Evolutionary conservation across 2,329 filamentous ascomycete species (phyloP), one percentile per base, ranked within the genome.

Genomic region (Claviceps paspali): DNA sequence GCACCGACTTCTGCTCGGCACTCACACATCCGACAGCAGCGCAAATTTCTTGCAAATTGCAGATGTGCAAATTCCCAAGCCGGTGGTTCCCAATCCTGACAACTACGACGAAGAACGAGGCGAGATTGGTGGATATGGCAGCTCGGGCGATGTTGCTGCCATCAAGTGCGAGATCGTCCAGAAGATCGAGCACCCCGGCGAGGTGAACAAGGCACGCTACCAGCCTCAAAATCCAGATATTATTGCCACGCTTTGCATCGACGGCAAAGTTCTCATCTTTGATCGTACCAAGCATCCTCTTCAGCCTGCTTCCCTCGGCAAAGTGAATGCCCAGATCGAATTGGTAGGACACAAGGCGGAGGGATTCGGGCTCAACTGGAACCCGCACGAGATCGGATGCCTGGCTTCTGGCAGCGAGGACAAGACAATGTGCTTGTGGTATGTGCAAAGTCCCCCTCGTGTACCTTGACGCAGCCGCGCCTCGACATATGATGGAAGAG

Each of bases 121-220:
- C 42, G 91, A 98, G 60, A 84, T 96, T 54, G 91, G 92, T 36
- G 91, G 91, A 33, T 87, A 95, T 56, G 87, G 85, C 28, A 82
- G 80, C 35, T 79, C 79, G 43, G 57, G 57, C 10, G 82, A 84
- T 45, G 71, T 78, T 17, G 69, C 76, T 15, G 67, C 74, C 29
- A 79, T 96, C 57, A 86, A 83, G 52, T 94, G 93, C 66, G 81
- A 82, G 46, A 82, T 98, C 51, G 79, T 91, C 36, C 91, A 98
- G 60, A 91, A 83, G 60, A 98, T 98, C 55, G 82, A 93, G 56
- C 91, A 98, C 56, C 86, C 87, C 12, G 83, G 84, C 45, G 91
- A 98, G 59, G 86, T 98, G 55, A 98, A 98, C 70, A 98, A 96
- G 65, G 92, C 91, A 12, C 79, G 91, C 47, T 96, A 96, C 55